These are phyloP conservation scores for Clonostachys chloroleuca DNA, from an alignment of 2,329 filamentous ascomycete genomes.

Conservation along the genomic window DNA sequence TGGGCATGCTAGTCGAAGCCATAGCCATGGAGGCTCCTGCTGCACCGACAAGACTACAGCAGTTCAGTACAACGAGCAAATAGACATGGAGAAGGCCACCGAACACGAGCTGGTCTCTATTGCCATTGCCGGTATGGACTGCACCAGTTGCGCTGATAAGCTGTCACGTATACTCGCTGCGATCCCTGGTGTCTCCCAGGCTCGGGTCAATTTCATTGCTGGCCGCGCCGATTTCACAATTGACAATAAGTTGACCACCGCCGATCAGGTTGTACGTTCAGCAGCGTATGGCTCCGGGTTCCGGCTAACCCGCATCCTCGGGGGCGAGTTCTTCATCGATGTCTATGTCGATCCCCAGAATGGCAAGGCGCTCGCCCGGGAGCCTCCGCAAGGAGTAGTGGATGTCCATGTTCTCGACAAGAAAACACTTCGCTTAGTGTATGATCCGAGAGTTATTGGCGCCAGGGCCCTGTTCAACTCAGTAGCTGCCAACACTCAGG, in stretches of 20 bases:
- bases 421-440: conserved; percentile 20
- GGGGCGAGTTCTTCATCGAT: conserved; percentile 14
- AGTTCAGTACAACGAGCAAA: neutral
- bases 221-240: conserved; percentile 25
- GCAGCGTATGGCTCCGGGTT: conserved; percentile 12
- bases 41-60: neutral
- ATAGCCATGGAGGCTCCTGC: neutral
- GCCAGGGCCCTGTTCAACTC: conserved; percentile 17
- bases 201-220: conserved; percentile 30
- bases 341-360: conserved; percentile 9
- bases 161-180: conserved; percentile 17
- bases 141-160: conserved; percentile 27
- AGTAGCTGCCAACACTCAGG: conserved; percentile 9
- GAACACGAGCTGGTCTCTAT: conserved; percentile 17
- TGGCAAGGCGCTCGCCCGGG: conserved; percentile 11
- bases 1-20: neutral
- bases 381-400: conserved; percentile 14
- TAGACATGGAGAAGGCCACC: conserved; percentile 16
- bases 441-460: conserved; percentile 25
- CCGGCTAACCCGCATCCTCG: conserved; percentile 9
- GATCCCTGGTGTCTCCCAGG: conserved; percentile 18
- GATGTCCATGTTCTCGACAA: conserved; percentile 17
- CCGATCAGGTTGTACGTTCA: conserved; percentile 16
- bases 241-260: conserved; percentile 12
- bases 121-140: conserved; percentile 27